Conservation (phyloP, 1,284 basidiomycete species). For the Mycena sp. region DNA sequence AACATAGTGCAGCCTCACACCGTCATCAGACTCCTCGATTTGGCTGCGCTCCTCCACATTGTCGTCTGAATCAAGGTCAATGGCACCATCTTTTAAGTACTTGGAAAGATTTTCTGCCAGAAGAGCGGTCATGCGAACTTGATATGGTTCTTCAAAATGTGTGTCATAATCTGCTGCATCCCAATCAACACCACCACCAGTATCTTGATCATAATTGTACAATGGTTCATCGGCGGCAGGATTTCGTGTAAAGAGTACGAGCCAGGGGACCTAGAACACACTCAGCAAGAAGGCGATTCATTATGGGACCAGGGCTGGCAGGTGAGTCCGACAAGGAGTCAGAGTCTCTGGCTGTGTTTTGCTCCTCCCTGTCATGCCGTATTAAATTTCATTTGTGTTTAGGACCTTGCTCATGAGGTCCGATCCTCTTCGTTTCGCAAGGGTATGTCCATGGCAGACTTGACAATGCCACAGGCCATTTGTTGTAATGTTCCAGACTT, state of each 20-base stretch:
- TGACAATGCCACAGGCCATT: not conserved
- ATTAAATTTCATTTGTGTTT: not conserved
- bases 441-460: not conserved
- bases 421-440: not conserved
- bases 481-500: not conserved
- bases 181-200: slow-evolving; percentile 4
- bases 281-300: not conserved
- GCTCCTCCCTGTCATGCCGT: not conserved
- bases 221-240: not conserved
- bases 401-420: not conserved
- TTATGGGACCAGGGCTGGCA: not conserved
- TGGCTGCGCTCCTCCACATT: slow-evolving; percentile 6
- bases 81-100: not conserved
- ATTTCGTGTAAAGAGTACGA: not conserved
- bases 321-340: not conserved
- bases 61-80: slow-evolving; percentile 5
- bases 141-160: not conserved
- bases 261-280: not conserved
- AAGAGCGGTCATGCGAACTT: not conserved
- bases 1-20: no score
- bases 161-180: not conserved
- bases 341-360: not conserved
- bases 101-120: not conserved
- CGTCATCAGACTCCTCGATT: not conserved
- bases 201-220: not conserved